These are phyloP conservation scores for Mycena galericulata DNA, from an alignment of 768 basidiomycete genomes.

Conservation along the genomic window DNA sequence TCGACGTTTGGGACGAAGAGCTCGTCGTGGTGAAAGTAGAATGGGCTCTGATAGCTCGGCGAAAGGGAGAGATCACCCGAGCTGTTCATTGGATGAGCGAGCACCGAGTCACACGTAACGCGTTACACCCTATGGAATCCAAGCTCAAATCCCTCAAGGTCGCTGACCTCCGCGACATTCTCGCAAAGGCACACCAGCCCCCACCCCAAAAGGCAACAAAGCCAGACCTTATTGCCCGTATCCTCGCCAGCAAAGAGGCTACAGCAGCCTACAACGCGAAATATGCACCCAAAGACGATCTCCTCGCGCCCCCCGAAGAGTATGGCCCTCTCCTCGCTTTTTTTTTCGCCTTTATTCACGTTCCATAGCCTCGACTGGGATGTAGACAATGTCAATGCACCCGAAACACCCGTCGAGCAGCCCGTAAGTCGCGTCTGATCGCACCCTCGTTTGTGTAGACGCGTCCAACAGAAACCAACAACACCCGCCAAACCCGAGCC, in stretches of 20 bases:
- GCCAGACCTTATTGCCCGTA: constrained; percentile 72
- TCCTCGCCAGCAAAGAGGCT: constrained; percentile 65
- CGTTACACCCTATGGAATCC: constrained; percentile 49
- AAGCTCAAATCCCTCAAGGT: constrained; percentile 51
- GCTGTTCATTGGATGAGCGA: constrained; percentile 19
- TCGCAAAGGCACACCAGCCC: constrained; percentile 61
- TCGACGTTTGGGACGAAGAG: constrained; percentile 64
- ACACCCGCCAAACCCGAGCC: constrained; percentile 17
- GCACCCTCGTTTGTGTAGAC: background rate
- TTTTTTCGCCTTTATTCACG: constrained; percentile 9
- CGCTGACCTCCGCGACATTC: constrained; percentile 77
- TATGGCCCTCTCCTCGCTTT: constrained; percentile 30
- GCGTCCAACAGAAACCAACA: constrained; percentile 21
- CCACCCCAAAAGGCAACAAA: constrained; percentile 72
- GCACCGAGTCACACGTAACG: background rate
- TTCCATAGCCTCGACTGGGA: constrained; percentile 57
- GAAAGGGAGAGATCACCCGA: constrained; percentile 28
- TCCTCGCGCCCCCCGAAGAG: constrained; percentile 52
- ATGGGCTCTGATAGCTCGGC: constrained; percentile 32
- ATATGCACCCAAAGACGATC: constrained; percentile 47
- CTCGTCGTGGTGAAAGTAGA: constrained; percentile 36
- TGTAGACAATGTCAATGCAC: constrained; percentile 42
- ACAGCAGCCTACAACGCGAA: constrained; percentile 60
- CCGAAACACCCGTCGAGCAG: constrained; percentile 29
- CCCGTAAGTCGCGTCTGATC: constrained; percentile 29